A percentile compares a stretch with the other conserved stretches of the same genome.
Evolutionary conservation across 805 yeast species (phyloP).

Genomic region (Teunomyces cretensis): DNA sequence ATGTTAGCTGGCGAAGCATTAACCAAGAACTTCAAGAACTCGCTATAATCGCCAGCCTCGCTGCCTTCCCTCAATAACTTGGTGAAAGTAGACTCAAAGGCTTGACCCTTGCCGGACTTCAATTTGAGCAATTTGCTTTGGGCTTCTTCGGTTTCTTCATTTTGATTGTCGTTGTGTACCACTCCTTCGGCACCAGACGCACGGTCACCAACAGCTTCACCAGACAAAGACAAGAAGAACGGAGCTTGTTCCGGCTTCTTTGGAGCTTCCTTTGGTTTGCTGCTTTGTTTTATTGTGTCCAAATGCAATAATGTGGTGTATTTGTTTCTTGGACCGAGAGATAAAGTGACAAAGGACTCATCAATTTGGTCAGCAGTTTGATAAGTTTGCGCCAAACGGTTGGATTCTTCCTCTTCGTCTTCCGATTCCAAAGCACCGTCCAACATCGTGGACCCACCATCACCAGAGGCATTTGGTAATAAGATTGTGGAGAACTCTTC

Average conservation of each 20-base stretch:
- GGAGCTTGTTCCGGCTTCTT: slow-evolving; percentile 78
- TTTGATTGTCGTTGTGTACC: slow-evolving; percentile 5
- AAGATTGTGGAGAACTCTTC: slow-evolving; percentile 63
- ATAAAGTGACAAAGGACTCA: slow-evolving; percentile 64
- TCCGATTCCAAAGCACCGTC: slow-evolving; percentile 72
- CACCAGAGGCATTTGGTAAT: slow-evolving; percentile 78
- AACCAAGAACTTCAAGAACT: slow-evolving; percentile 56
- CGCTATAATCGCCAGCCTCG: slow-evolving; percentile 37
- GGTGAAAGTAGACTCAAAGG: slow-evolving; percentile 77
- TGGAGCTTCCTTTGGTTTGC: slow-evolving; percentile 86
- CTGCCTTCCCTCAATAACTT: slow-evolving; percentile 56
- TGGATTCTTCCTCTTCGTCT: slow-evolving; percentile 29
- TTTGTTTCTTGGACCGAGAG: slow-evolving; percentile 73
- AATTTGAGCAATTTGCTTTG: slow-evolving; percentile 30
- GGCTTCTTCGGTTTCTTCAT: slow-evolving; percentile 12
- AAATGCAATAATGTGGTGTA: slow-evolving; percentile 76
- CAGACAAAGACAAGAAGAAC: slow-evolving; percentile 73
- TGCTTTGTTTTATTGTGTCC: slow-evolving; percentile 81
- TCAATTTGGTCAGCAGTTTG: slow-evolving; percentile 63
- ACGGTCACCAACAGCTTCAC: slow-evolving; percentile 69
- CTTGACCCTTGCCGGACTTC: slow-evolving; percentile 29
- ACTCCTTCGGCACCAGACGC: slow-evolving; percentile 51
- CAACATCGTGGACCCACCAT: slow-evolving; percentile 65
- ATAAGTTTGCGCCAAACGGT: slow-evolving; percentile 32
- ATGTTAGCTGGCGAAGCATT: slow-evolving; percentile 70